Conservation (phyloP, 306 rosid species). For the Lablab purpureus region DNA sequence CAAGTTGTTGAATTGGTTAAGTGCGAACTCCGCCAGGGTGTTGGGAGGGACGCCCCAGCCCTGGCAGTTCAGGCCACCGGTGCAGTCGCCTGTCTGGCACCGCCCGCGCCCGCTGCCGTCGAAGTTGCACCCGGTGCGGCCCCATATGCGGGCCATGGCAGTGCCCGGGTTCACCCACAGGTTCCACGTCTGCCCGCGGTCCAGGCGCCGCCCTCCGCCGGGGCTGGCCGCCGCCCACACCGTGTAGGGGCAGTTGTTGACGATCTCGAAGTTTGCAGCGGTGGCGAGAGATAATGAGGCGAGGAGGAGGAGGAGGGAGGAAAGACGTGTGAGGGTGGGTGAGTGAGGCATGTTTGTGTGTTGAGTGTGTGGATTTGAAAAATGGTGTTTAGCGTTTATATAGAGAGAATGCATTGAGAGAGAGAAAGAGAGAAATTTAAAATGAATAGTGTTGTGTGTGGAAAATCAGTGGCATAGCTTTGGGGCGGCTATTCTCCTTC, state of each 20-base stretch:
- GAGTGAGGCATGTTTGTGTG: constrained; percentile 28
- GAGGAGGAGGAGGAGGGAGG: constrained; percentile 20
- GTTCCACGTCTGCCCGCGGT: constrained; percentile 52
- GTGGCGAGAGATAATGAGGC: neutral
- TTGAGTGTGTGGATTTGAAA: neutral
- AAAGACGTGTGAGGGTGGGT: neutral
- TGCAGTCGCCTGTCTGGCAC: constrained; percentile 71
- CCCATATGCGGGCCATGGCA: constrained; percentile 63
- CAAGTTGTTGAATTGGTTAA: constrained; percentile 49
- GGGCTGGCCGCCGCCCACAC: constrained; percentile 68
- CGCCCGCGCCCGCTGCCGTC: constrained; percentile 55
- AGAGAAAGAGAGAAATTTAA: too few species aligned
- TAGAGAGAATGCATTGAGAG: neutral
- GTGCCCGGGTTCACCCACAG: constrained; percentile 52
- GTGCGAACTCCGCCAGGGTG: constrained; percentile 63
- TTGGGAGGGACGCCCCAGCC: constrained; percentile 64
- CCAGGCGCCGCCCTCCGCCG: constrained; percentile 58
- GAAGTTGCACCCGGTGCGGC: constrained; percentile 72
- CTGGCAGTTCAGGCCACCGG: constrained; percentile 50
- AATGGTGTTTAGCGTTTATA: constrained; percentile 34
- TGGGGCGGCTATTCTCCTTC: constrained; percentile 15
- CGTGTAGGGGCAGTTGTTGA: constrained; percentile 61
- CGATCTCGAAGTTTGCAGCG: constrained; percentile 56
- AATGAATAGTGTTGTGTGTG: too few species aligned
- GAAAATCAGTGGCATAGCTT: neutral